Evolutionary conservation across 1,284 basidiomycete genomes (phyloP).

Genomic region (Rhodotorula sp.): DNA sequence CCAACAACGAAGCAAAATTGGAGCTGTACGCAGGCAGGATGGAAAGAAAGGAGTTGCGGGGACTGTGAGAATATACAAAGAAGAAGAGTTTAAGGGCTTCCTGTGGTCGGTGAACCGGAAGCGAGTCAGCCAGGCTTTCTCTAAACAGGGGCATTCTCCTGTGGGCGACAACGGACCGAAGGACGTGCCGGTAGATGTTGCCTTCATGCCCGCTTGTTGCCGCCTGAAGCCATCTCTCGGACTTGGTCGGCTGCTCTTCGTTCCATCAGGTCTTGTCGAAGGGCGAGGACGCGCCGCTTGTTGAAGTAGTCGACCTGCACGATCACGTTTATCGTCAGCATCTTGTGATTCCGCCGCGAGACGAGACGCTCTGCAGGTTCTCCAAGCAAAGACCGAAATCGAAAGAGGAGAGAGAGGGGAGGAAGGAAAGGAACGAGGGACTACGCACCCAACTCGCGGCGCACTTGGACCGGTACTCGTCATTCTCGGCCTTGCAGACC

Average conservation of each 20-base stretch:
- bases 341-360: background rate
- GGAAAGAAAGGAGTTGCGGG: no score
- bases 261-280: conserved; percentile 50
- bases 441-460: conserved; percentile 75
- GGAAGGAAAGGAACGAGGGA: background rate
- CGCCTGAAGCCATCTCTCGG: background rate
- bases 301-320: conserved; percentile 77
- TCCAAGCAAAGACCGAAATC: no score
- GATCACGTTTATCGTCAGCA: background rate
- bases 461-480: conserved; percentile 63
- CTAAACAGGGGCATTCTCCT: no score
- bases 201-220: background rate
- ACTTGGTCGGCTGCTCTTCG: conserved; percentile 28
- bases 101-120: no score
- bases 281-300: conserved; percentile 65
- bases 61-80: no score
- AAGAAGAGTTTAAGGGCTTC: no score
- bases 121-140: no score
- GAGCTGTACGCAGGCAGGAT: no score
- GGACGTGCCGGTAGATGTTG: no score
- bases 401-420: background rate
- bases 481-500: conserved; percentile 60
- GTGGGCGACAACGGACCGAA: no score
- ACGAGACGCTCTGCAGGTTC: no score
- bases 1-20: no score